Evolutionary conservation across 2,329 filamentous ascomycete genomes (phyloP), one percentile per base, ranked within the genome.

Genomic region (Neobulgaria alba): DNA sequence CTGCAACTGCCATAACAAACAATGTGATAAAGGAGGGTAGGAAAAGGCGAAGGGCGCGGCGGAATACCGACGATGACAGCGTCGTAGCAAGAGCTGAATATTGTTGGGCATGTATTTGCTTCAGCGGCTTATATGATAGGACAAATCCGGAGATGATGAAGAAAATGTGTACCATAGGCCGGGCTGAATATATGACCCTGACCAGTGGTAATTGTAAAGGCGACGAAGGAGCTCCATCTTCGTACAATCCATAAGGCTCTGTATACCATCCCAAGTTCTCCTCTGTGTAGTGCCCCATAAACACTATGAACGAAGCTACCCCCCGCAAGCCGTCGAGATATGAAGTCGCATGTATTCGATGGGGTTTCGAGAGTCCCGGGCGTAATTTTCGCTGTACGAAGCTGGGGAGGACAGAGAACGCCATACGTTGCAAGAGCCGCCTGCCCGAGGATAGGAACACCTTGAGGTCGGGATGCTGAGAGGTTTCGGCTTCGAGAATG

Each of bases 91-190:
- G 61, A 7, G 58, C 56, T 12, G 60, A 57, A 38, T 59, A 56
- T 42, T 67, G 57, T 29, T 63, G 58, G 8, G 58, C 51, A 40
- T 64, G 66, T 5, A 68, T 61, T 21, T 61, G 57, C 38, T 61
- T 60, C 18, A 72, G 53, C 2, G 68, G 64, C 46, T 67, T 67
- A 48, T 63, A 62, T 5, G 67, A 63, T 16, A 72, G 60, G 3
- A 64, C 68, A 45, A 67, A 70, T 29, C 69, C 69, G 1, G 68
- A 71, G 26, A 72, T 67, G 48, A 72, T 63, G 54, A 72, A 72
- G 55, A 72, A 72, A 34, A 72, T 63, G 50, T 69, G 64, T 2
- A 72, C 69, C 65, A 69, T 68, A 7, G 67, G 65, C 14, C 64
- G 61, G 14, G 67, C 67, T 12, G 64, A 64, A 63, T 68, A 46